phyloP scores from a whole-genome alignment of 148 eudicot genomes.

The Rhododendron griersonianum region DNA sequence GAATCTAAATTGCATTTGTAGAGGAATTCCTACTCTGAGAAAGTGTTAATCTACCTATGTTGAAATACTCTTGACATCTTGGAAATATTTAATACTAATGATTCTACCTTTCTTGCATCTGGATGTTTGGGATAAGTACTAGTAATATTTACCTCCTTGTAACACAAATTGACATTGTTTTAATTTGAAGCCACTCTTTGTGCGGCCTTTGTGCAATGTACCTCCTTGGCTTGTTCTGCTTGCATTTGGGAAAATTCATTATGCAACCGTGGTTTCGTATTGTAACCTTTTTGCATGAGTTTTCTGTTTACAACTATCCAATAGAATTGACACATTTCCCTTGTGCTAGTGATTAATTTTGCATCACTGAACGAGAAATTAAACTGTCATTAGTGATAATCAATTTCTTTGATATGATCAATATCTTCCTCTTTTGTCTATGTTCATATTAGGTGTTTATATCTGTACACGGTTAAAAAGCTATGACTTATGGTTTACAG shows the following conservation, averaged over 20 bases:
- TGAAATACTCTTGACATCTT: not conserved
- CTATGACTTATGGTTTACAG: slow-evolving; percentile 27
- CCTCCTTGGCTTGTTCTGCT: not conserved
- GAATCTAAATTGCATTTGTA: not conserved
- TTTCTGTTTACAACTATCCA: not conserved
- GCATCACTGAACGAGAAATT: not conserved
- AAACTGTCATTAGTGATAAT: not conserved
- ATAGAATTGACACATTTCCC: not conserved
- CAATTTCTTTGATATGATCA: not conserved
- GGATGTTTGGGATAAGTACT: not conserved
- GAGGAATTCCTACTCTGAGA: not conserved
- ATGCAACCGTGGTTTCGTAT: not conserved
- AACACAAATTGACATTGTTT: not conserved
- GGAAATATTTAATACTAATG: not conserved
- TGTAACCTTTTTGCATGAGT: not conserved
- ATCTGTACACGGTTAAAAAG: not conserved
- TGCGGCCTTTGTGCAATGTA: not conserved
- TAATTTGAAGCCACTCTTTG: not conserved
- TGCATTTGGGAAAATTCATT: not conserved
- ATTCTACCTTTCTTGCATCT: not conserved
- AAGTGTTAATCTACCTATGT: not conserved
- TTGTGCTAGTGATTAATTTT: not conserved
- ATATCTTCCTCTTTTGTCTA: not conserved
- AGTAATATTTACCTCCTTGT: not conserved
- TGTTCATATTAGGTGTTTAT: not conserved